Evolutionary conservation across 176 grass and related monocot species (phyloP).

Genomic region (Hordeum vulgare): DNA sequence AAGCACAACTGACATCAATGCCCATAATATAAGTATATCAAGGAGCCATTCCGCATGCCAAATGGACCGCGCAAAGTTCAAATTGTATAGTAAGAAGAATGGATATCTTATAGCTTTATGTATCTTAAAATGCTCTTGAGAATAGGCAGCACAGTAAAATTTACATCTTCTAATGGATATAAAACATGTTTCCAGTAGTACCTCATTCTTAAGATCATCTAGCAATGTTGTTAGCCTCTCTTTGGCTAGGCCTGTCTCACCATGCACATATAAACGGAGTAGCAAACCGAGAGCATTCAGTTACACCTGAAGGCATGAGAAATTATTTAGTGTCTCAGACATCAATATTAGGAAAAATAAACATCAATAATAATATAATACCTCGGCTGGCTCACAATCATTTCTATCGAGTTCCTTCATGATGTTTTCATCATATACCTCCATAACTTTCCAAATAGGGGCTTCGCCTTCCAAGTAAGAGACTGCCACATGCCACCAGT

Average conservation of each 20-base stretch:
- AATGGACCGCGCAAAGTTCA: conserved; percentile 31
- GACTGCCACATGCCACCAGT: conserved; percentile 77
- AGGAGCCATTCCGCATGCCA: conserved; percentile 73
- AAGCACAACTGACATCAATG: no score
- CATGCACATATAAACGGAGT: conserved; percentile 47
- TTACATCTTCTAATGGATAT: neutral
- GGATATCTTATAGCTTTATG: neutral
- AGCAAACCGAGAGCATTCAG: conserved; percentile 70
- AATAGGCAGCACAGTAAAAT: neutral
- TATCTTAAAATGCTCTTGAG: neutral
- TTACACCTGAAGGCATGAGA: conserved; percentile 70
- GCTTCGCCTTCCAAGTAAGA: conserved; percentile 78
- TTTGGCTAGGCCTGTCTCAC: conserved; percentile 22
- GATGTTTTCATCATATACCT: conserved; percentile 62
- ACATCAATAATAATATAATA: neutral
- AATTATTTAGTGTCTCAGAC: conserved; percentile 20
- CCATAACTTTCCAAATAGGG: conserved; percentile 48
- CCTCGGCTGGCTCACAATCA: conserved; percentile 57
- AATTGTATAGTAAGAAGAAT: conserved; percentile 9
- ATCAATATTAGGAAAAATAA: neutral
- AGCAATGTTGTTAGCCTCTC: conserved; percentile 38
- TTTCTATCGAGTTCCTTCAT: conserved; percentile 55
- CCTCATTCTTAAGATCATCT: conserved; percentile 46
- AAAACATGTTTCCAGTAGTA: neutral
- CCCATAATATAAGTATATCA: conserved; percentile 64